phyloP scores from a whole-genome alignment of 345 rosid genomes.

The Conringia planisiliqua region DNA sequence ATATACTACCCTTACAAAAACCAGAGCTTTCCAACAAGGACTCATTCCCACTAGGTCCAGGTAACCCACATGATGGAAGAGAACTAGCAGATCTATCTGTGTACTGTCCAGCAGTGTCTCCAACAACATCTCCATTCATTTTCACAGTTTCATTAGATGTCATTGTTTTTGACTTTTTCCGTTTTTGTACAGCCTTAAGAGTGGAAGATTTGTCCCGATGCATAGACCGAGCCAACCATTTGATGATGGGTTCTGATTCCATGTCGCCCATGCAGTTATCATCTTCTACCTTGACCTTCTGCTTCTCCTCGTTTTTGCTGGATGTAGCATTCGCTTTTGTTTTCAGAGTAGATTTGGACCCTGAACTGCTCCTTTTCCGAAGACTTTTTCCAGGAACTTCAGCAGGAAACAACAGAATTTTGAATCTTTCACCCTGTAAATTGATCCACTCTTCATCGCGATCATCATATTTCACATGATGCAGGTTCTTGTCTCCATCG shows the following conservation, averaged over 20 bases:
- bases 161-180: constrained; percentile 38
- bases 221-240: constrained; percentile 77
- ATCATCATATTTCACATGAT: constrained; percentile 94
- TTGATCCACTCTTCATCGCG: constrained; percentile 97
- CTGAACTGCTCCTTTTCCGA: constrained; percentile 40
- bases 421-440: constrained; percentile 79
- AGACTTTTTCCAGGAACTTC: constrained; percentile 64
- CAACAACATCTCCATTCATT: constrained; percentile 30
- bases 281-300: constrained; percentile 43
- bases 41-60: constrained; percentile 35
- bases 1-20: constrained; percentile 38
- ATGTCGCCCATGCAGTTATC: constrained; percentile 49
- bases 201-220: constrained; percentile 58
- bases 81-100: constrained; percentile 34
- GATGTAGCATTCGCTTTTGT: constrained; percentile 38
- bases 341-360: constrained; percentile 34
- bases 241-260: constrained; percentile 91
- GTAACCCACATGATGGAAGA: constrained; percentile 33
- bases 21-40: constrained; percentile 35
- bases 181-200: constrained; percentile 46
- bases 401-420: constrained; percentile 73
- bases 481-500: constrained; percentile 67
- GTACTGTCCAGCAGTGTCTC: constrained; percentile 27
- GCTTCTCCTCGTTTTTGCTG: constrained; percentile 41
- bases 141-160: constrained; percentile 31